Conservation (phyloP, 169 alveolate genomes). For the Eimeria falciformis region DNA sequence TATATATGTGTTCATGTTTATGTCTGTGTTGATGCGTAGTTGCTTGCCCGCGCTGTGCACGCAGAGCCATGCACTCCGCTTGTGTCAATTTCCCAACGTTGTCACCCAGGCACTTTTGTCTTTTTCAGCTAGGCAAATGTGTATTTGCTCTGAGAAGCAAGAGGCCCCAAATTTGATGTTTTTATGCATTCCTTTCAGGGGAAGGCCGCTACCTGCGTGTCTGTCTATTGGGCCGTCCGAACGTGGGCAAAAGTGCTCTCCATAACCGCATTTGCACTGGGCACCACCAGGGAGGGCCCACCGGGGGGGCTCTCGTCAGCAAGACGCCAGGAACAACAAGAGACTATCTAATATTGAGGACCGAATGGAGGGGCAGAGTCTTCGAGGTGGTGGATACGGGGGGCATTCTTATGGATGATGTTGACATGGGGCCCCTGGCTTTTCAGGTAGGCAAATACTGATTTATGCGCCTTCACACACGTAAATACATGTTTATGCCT, state of each 20-base stretch:
- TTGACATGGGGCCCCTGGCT: conserved; percentile 40
- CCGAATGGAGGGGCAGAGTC: background rate
- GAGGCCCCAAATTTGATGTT: background rate
- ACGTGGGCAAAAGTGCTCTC: conserved; percentile 64
- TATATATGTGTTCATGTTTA: no score
- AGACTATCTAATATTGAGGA: conserved; percentile 24
- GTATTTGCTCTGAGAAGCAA: no score
- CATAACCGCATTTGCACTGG: conserved; percentile 49
- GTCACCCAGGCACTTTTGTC: background rate
- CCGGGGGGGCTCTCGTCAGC: background rate
- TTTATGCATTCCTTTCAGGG: background rate
- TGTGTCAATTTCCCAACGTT: background rate
- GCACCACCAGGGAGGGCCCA: background rate
- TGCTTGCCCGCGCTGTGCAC: background rate
- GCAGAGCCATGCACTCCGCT: background rate
- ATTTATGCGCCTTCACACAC: background rate
- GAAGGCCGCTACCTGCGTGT: background rate
- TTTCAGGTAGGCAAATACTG: conserved; percentile 9
- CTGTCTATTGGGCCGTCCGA: conserved; percentile 70
- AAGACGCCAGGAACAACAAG: conserved; percentile 25
- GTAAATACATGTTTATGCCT: background rate
- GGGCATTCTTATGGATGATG: conserved; percentile 41
- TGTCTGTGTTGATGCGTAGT: no score
- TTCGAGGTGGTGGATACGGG: conserved; percentile 63
- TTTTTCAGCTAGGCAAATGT: background rate